Conservation (phyloP, 2,329 filamentous ascomycete genomes). For the Bisporella sp. region DNA sequence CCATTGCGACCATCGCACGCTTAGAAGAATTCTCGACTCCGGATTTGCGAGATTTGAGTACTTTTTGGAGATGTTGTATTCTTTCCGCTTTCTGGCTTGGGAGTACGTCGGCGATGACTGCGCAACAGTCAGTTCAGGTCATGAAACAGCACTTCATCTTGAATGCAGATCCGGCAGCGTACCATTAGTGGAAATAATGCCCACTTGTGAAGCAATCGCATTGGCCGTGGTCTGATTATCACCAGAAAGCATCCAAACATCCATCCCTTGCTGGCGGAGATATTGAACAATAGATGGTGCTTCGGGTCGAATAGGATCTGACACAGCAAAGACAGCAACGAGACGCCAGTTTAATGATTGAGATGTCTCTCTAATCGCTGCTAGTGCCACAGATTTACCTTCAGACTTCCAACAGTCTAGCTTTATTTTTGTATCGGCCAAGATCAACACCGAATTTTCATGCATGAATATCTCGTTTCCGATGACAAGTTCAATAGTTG, state of each 20-base stretch:
- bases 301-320: slow-evolving; percentile 75
- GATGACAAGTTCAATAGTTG: slow-evolving; percentile 46
- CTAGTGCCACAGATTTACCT: slow-evolving; percentile 56
- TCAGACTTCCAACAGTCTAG: slow-evolving; percentile 53
- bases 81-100: slow-evolving; percentile 4
- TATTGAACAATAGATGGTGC: slow-evolving; percentile 56
- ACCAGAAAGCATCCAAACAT: slow-evolving; percentile 88
- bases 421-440: slow-evolving; percentile 26
- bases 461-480: slow-evolving; percentile 68
- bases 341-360: slow-evolving; percentile 38
- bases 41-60: not conserved
- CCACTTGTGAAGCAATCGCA: slow-evolving; percentile 69
- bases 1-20: slow-evolving; percentile 4
- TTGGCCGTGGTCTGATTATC: slow-evolving; percentile 82
- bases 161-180: not conserved
- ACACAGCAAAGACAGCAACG: slow-evolving; percentile 63
- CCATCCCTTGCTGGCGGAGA: slow-evolving; percentile 58
- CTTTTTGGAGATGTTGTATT: slow-evolving; percentile 1
- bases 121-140: not conserved
- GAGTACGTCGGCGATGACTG: slow-evolving; percentile 3
- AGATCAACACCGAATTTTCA: slow-evolving; percentile 37
- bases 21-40: slow-evolving; percentile 14
- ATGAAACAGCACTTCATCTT: not conserved
- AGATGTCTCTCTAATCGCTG: not conserved
- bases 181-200: slow-evolving; percentile 62